Percentiles rank a stretch among this genome's conserved stretches.
Conservation (phyloP, 148 eudicot genomes). For the Silene uniflora region DNA sequence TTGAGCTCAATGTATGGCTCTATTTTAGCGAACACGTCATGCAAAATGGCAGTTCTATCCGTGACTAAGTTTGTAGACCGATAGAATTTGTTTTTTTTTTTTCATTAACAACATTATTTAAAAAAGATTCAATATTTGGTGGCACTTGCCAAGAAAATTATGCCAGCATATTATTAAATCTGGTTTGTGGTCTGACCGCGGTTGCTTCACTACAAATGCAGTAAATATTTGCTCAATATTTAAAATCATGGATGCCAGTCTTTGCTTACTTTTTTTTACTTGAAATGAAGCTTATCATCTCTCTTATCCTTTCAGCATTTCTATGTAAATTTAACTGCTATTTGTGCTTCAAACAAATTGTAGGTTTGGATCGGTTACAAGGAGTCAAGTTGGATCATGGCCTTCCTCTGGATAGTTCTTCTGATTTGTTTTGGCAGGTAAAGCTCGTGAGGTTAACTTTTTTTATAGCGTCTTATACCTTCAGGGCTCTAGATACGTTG, state of each 20-base stretch:
- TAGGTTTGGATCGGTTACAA: slow-evolving; percentile 84
- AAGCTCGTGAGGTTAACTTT: neutral
- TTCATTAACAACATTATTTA: too few relatives aligned
- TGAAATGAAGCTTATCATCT: neutral
- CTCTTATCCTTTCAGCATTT: neutral
- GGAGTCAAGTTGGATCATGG: slow-evolving; percentile 56
- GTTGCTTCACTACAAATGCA: too few relatives aligned
- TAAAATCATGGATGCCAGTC: neutral
- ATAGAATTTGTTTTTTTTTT: too few relatives aligned
- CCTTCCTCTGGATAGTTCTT: slow-evolving; percentile 52
- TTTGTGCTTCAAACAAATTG: slow-evolving; percentile 15
- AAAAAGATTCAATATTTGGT: neutral
- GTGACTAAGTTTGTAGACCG: too few relatives aligned
- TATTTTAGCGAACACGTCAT: too few relatives aligned
- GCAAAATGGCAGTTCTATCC: too few relatives aligned
- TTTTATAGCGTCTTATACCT: neutral
- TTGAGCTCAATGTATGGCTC: too few relatives aligned
- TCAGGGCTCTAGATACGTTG: neutral
- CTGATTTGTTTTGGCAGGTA: slow-evolving; percentile 71
- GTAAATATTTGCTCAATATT: too few relatives aligned
- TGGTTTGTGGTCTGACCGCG: too few relatives aligned
- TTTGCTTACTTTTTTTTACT: neutral
- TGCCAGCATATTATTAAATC: too few relatives aligned
- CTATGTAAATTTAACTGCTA: slow-evolving; percentile 4
- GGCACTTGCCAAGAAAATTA: neutral